Base-by-base conservation (phyloP, 2,329 filamentous ascomycete genomes). In the Xylaria sp. region DNA sequence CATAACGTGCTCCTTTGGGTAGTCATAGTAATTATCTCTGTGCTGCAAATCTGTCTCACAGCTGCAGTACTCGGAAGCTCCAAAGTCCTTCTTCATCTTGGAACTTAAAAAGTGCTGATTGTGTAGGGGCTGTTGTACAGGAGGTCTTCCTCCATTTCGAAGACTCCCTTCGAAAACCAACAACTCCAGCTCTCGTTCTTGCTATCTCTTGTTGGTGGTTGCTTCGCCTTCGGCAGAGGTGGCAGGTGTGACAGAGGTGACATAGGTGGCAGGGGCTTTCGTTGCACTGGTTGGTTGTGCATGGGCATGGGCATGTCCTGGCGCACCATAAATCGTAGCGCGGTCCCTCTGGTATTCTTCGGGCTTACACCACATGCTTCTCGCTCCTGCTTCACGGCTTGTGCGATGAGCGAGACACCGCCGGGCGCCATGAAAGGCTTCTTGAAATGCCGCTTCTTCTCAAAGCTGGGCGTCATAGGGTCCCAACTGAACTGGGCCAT, bases 121-220 rank as follows among this genome's bases (percentile, higher is more conserved):
- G 66, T 61, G 50, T 39, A 61, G 32, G 32, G 66, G 41, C 41
- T 9, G n/a, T 37, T 18, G 15, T 56, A 61, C 4, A 68, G 41
- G 3, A 68, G 50, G 5, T 68, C 66, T 9, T 68, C 32, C 41
- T 68, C 66, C 0, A 13, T 18, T 4, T 68, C 66, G 13, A 68
- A 68, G 18, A 68, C 2, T 0, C 39, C 44, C 56, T 68, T 65
- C 8, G 32, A 9, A 44, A 65, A 61, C 18, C 18, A 5, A 3
- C 4, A 55, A 64, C 18, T 59, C 10, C 66, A 28, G 28, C 28
- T 28, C 28, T 28, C 28, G 28, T 28, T 4, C 28, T 23, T 44
- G 2, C n/a, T 28, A 5, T 28, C 28, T 9, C 7, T 20, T 0
- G 37, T 9, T 18, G 9, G 10, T 9, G 39, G 20, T 1, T 9